Base-by-base conservation (phyloP, 2,329 filamentous ascomycete genomes). In the Xylaria hypoxylon region DNA sequence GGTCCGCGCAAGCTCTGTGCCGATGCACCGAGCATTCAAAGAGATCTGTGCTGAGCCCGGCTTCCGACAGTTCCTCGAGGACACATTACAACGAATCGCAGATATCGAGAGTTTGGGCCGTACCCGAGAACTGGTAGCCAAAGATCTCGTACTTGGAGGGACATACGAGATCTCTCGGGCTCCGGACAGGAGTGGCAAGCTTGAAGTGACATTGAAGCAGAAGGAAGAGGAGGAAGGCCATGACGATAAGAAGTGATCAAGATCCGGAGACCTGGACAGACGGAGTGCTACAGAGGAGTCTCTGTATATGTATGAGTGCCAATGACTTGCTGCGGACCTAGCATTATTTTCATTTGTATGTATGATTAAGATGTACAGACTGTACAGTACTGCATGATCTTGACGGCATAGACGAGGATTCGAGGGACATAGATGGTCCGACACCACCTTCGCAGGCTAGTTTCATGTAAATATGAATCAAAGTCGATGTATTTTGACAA, bases 101-200 rank as follows among this genome's bases (percentile, higher is more conserved):
- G 94, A 91, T 70, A 99, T 99, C 76, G 96, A 99, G 83, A 94
- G 90, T 74, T 84, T 99, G 68, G 95, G 94, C 40, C 86, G 96
- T 69, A 99, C 96, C n/a, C 89, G 95, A 68, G 96, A 99, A 80
- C 79, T 99, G 59, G 96, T 97, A 1, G 92, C 97, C 70, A 99
- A 99, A 82, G 96, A 98, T 78, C 84, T 98, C 44, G 95, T 96
- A 75, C 83, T 94, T 35, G 89, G 92, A 13, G 94, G 94, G 2
- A 91, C 90, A 78, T 97, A 97, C 76, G 85, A 88, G 68, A 86
- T 95, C 68, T 78, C 69, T 4, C 71, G 63, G 28, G 71, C 68
- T 4, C 31, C 62, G 4, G 75, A 79, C 55, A 78, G 77, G 63
- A 78, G 77, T 38, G 77, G 77, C 35, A 80, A 78, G 67, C 60